Base-by-base conservation (phyloP, 2,329 filamentous ascomycete genomes). In the Magnaporthales sp. region DNA sequence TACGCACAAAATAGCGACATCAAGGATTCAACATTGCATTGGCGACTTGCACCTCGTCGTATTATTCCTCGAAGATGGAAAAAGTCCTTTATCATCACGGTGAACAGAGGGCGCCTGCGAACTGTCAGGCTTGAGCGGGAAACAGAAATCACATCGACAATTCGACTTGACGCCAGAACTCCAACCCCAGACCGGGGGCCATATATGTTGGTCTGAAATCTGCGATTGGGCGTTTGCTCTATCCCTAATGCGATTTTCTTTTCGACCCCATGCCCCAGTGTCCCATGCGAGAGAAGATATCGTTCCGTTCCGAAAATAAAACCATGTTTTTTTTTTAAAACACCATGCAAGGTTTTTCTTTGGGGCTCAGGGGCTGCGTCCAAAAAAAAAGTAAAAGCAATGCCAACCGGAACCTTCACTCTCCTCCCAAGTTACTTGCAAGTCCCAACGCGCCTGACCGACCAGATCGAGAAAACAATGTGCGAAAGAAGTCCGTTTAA, bases 401-500 rank as follows among this genome's bases (percentile, higher is more conserved):
- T 60, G 30, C 61, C 61, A 29, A 38, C 61, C 61, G 61, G 31
- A 63, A 63, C 19, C 29, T 32, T 29, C 61, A 63, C 29, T 32
- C 27, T 38, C 29, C 56, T 60, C 56, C 56, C 56, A 60, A 60
- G 56, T 60, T 60, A 22, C 56, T 60, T 27, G 56, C 56, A 60
- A 60, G 56, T 27, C 56, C 56, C 56, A 60, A 60, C 24, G 56
- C 56, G 56, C 56, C 46, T 60, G 56, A 60, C 56, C 56, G 56
- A 69, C 73, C 73, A 71, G 74, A 74, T 71, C 73, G 71, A 68
- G 72, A 75, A 75, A 71, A 72, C 74, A 74, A 74, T 73, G 73
- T 27, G 56, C 22, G 70, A 73, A 67, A 75, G 74, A 73, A 60
- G 24, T 69, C 68, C 68, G 70, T 72, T 88, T 95, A 99, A 82